phyloP scores from a whole-genome alignment of 345 rosid species.

The Erodium maritimum region DNA sequence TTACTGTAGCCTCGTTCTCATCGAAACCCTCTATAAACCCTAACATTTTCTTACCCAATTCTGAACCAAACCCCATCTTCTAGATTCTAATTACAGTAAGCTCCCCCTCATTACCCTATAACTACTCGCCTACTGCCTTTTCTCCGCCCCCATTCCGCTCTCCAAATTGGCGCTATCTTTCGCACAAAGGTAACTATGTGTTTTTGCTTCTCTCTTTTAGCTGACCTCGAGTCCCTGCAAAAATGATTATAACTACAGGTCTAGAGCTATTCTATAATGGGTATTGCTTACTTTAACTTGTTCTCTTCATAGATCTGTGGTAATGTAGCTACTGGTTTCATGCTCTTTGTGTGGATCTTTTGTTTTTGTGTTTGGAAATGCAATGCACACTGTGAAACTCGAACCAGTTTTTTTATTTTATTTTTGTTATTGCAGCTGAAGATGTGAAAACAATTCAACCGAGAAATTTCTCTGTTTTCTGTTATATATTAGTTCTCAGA shows the following conservation, averaged over 20 bases:
- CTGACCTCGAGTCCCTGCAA: too few species aligned
- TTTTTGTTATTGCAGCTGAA: not conserved
- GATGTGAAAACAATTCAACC: too few species aligned
- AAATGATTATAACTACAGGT: not conserved
- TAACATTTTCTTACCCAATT: not conserved
- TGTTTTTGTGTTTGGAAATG: not conserved
- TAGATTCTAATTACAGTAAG: too few species aligned
- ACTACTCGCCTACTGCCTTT: not conserved
- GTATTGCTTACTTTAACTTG: not conserved
- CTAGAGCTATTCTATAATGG: not conserved
- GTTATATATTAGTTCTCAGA: too few species aligned
- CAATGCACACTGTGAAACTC: not conserved
- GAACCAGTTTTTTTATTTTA: not conserved
- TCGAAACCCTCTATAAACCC: not conserved
- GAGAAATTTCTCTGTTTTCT: too few species aligned
- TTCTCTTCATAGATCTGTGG: not conserved
- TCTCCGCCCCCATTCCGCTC: too few species aligned
- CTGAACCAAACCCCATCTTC: not conserved
- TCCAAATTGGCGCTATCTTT: not conserved
- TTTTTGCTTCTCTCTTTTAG: too few species aligned
- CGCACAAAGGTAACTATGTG: not conserved
- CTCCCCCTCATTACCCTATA: not conserved
- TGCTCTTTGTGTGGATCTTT: not conserved
- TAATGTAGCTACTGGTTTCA: not conserved
- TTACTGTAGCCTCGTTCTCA: not conserved